Conservation (phyloP, 108 stramenopile species). For the Bacterosira constricta region DNA sequence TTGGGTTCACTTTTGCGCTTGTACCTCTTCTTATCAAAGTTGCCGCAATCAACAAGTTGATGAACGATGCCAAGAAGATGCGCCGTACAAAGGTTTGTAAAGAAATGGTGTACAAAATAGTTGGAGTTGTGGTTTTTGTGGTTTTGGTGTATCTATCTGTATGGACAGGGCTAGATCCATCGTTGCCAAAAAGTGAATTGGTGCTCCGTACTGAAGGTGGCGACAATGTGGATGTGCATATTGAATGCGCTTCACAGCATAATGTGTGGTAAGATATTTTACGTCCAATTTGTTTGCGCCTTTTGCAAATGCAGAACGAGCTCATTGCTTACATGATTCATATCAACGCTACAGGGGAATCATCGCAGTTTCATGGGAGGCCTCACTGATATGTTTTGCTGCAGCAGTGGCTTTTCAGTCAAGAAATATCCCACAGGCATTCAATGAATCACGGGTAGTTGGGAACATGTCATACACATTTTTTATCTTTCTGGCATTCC, state of each 20-base stretch:
- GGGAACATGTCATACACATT: background rate
- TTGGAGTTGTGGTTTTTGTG: too few species aligned
- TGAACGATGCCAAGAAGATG: background rate
- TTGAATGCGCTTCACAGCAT: background rate
- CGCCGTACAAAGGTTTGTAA: background rate
- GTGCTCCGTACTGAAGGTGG: background rate
- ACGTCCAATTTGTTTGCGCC: too few species aligned
- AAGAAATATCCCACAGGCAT: slow-evolving; percentile 1
- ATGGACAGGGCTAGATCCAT: too few species aligned
- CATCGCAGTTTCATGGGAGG: slow-evolving; percentile 1
- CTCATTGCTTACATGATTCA: too few species aligned
- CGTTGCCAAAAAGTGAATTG: background rate
- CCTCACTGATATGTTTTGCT: background rate
- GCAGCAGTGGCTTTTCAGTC: background rate
- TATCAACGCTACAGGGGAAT: too few species aligned
- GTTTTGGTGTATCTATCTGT: too few species aligned
- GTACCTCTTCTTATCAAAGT: slow-evolving; percentile 25
- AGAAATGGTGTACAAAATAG: too few species aligned
- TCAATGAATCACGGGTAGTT: background rate
- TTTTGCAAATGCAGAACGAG: too few species aligned
- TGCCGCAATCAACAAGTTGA: slow-evolving; percentile 10
- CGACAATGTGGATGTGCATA: background rate
- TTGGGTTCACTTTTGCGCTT: slow-evolving; percentile 19
- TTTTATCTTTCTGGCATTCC: slow-evolving; percentile 3
- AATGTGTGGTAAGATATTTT: too few species aligned